These are phyloP conservation scores for Cladophialophora yegresii DNA, from an alignment of 2,329 filamentous ascomycete genomes.

Conservation along the genomic window DNA sequence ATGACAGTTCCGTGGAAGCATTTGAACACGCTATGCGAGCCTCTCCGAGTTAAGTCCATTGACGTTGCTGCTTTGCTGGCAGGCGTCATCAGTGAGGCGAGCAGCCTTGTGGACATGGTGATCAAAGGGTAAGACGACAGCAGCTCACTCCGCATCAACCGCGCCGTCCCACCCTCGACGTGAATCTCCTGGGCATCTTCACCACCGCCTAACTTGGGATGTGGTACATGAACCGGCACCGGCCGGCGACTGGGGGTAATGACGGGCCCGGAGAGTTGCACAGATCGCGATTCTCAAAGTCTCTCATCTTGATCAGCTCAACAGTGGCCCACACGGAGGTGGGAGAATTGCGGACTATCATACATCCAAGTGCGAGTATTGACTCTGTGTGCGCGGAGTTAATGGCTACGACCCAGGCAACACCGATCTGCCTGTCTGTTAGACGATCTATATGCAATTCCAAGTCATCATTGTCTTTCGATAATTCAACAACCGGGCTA, in stretches of 20 bases:
- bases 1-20: conserved; percentile 37
- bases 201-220: conserved; percentile 39
- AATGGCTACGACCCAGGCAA: background rate
- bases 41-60: conserved; percentile 33
- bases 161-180: conserved; percentile 33
- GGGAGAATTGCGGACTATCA: conserved; percentile 22
- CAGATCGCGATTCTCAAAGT: conserved; percentile 16
- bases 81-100: conserved; percentile 34
- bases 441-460: background rate
- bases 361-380: conserved; percentile 28
- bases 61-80: conserved; percentile 40
- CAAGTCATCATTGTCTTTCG: background rate
- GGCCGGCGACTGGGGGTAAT: background rate
- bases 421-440: background rate
- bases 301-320: conserved; percentile 31
- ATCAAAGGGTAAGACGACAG: conserved; percentile 17
- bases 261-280: background rate
- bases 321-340: conserved; percentile 30
- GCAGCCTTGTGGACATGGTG: conserved; percentile 13
- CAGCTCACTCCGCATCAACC: conserved; percentile 23
- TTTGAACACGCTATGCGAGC: conserved; percentile 39
- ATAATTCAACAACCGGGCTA: background rate
- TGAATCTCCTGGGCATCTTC: conserved; percentile 38
- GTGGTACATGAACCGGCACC: conserved; percentile 36
- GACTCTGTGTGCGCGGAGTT: background rate